Evolutionary conservation across 176 grass and related monocot genomes (phyloP).

Genomic region (Hyparrhenia diplandra): DNA sequence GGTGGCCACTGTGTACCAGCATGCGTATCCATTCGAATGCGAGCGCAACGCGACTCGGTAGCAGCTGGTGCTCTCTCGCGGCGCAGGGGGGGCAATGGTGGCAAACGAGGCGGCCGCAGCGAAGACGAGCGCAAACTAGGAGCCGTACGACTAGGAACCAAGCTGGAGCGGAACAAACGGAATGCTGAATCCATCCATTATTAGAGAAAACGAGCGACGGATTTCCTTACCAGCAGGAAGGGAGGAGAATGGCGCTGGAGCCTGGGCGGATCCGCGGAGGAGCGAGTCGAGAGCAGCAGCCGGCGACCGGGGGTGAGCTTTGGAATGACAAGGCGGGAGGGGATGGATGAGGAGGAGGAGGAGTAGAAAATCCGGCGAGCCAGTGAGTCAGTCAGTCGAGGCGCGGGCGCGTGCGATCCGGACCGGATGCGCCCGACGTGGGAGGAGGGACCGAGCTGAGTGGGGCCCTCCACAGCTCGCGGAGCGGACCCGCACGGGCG

Average conservation of each 20-base stretch:
- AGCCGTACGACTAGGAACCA: neutral
- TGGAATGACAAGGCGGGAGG: conserved; percentile 15
- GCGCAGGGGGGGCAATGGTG: neutral
- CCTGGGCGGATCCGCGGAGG: neutral
- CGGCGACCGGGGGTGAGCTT: neutral
- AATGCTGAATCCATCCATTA: neutral
- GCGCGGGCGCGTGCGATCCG: neutral
- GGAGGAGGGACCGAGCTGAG: no score
- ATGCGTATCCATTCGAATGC: no score
- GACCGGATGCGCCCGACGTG: neutral
- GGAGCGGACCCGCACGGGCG: neutral
- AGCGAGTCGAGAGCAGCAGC: neutral
- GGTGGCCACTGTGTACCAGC: no score
- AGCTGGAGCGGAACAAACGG: no score
- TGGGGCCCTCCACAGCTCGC: neutral
- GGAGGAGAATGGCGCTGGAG: neutral
- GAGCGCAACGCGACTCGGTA: no score
- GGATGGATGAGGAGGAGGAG: neutral
- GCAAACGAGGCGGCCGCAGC: neutral
- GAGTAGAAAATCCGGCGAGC: conserved; percentile 12
- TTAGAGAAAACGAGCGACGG: neutral
- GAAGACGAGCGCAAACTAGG: neutral
- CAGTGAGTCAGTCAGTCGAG: neutral
- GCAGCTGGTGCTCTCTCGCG: neutral
- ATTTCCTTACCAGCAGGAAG: neutral